Base-by-base conservation (phyloP, 2,329 filamentous ascomycete species). In the Fusarium musae region DNA sequence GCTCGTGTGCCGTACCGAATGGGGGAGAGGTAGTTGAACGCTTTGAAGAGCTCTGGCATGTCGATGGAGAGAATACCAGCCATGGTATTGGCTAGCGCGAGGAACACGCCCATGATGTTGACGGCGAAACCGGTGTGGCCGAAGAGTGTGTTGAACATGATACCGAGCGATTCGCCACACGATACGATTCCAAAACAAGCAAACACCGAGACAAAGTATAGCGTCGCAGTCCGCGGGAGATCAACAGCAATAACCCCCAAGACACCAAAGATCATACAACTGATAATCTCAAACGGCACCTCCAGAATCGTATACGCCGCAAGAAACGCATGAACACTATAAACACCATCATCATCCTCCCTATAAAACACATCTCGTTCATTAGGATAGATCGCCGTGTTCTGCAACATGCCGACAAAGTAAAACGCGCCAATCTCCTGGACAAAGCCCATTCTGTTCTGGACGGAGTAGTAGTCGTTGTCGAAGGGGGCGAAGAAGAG, bases 121-220 rank as follows among this genome's bases (percentile, higher is more conserved):
- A 95, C 89, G 0, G 92, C 92, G 79, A 95, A 95, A 4, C 93
- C 93, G 0, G 92, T 93, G 78, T 95, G 92, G 12, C 79, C 81
- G 79, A 94, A 93, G 13, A 95, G 82, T 1, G 92, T 94, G 82
- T 94, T 94, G 84, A 95, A 95, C 83, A 94, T 90, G 78, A 95
- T 94, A 2, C 93, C 93, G 2, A 95, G 78, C 59, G 90, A 92
- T 83, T 95, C 93, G 32, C 93, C 93, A 76, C 92, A 94, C 60
- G 85, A 91, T 21, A 93, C 91, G 61, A 95, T 89, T 73, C 90
- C 92, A 77, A 95, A 94, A 71, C 90, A 90, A 73, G 91, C 89
- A 81, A 92, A 93, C 5, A 89, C 86, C 58, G 87, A 85, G 46
- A 92, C 87, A 75, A 94, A 93, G 80, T 92, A 93, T 79, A 93